These are phyloP conservation scores for Euphorbia celastroides DNA, from an alignment of 441 rosid species.

Conservation along the genomic window DNA sequence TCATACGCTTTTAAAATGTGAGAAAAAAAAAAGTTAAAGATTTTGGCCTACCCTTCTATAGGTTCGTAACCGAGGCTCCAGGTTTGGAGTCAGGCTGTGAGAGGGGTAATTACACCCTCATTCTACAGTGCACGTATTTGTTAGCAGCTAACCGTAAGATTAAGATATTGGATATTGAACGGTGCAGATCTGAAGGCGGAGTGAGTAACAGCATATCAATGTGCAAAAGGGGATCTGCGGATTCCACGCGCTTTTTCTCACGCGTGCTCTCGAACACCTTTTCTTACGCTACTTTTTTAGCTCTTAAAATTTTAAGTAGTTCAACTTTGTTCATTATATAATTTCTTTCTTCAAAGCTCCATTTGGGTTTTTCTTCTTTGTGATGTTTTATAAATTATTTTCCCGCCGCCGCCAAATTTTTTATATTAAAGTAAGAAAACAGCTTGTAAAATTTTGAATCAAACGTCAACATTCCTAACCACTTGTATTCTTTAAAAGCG, in stretches of 20 bases:
- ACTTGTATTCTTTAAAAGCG: too few species aligned
- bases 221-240: slow-evolving; percentile 11
- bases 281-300: neutral
- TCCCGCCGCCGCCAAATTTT: neutral
- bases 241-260: slow-evolving; percentile 22
- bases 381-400: too few species aligned
- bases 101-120: neutral
- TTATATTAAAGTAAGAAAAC: too few species aligned
- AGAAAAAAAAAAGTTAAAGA: neutral
- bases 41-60: neutral
- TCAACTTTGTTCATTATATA: neutral
- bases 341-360: neutral
- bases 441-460: neutral
- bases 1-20: slow-evolving; percentile 6
- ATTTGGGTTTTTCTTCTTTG: neutral
- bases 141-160: slow-evolving; percentile 1
- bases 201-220: neutral
- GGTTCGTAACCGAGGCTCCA: neutral
- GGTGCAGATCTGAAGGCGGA: neutral
- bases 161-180: slow-evolving; percentile 10
- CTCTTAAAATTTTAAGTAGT: neutral
- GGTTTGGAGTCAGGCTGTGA: slow-evolving; percentile 13
- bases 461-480: too few species aligned
- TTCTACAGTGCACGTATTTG: slow-evolving; percentile 2
- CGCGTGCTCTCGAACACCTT: neutral